A percentile compares a stretch with the other conserved stretches of the same genome.
phyloP scores from a whole-genome alignment of 495 filamentous ascomycete species.

The Tuber brumale region DNA sequence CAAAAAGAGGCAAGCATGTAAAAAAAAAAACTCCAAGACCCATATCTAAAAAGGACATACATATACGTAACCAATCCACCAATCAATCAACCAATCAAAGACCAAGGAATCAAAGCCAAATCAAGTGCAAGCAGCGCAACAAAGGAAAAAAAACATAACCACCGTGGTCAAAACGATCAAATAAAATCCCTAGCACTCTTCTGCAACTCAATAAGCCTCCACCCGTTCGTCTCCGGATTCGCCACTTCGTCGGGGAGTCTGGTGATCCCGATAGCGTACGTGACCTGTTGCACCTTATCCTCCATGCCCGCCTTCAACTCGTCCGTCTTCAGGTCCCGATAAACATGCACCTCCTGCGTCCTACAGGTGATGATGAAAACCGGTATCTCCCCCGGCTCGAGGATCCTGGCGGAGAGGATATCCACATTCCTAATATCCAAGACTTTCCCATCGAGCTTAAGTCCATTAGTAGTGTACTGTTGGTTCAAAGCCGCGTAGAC shows the following conservation, averaged over 20 bases:
- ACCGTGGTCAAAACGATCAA: slow-evolving; percentile 44
- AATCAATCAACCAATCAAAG: background rate
- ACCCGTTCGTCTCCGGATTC: slow-evolving; percentile 92
- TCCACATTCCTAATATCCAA: slow-evolving; percentile 92
- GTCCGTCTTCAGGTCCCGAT: slow-evolving; percentile 78
- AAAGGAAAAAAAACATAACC: slow-evolving; percentile 8
- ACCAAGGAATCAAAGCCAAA: background rate
- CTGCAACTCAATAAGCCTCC: slow-evolving; percentile 95
- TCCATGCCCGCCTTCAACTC: slow-evolving; percentile 97
- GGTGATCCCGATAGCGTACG: slow-evolving; percentile 94
- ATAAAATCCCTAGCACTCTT: slow-evolving; percentile 96
- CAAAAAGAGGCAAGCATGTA: background rate
- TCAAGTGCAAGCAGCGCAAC: background rate
- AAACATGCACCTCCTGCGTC: slow-evolving; percentile 97
- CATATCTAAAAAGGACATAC: background rate
- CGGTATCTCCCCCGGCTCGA: slow-evolving; percentile 94
- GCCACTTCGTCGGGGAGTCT: slow-evolving; percentile 88
- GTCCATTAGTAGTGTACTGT: slow-evolving; percentile 85
- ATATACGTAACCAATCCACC: background rate
- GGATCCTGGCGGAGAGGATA: slow-evolving; percentile 75
- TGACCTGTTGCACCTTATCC: slow-evolving; percentile 94
- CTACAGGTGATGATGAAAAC: slow-evolving; percentile 95
- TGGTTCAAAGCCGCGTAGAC: slow-evolving; percentile 91
- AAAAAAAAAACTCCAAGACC: background rate
- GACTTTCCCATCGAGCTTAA: slow-evolving; percentile 89